Evolutionary conservation across 768 basidiomycete genomes (phyloP).

Genomic region (Phylloporus arenicola): DNA sequence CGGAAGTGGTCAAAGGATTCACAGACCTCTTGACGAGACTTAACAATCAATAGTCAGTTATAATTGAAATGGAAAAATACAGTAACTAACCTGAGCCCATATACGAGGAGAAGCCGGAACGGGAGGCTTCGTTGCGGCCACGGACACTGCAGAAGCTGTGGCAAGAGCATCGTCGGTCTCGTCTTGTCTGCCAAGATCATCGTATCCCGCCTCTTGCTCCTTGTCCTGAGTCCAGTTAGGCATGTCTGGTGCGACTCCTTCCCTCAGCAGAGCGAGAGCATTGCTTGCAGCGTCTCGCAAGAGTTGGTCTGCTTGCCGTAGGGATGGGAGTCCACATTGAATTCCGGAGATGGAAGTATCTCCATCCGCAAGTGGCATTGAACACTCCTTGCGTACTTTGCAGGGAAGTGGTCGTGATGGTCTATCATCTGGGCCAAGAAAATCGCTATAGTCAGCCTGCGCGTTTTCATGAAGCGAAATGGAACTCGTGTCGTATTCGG

Average conservation of each 20-base stretch:
- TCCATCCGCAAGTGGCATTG: background rate
- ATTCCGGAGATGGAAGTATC: background rate
- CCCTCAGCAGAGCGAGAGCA: constrained; percentile 5
- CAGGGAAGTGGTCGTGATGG: constrained; percentile 20
- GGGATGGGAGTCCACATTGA: constrained; percentile 2
- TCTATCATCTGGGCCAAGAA: constrained; percentile 16
- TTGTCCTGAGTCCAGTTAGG: constrained; percentile 25
- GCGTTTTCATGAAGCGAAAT: background rate
- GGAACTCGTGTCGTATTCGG: constrained; percentile 13
- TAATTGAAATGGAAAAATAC: background rate
- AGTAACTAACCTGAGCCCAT: constrained; percentile 39
- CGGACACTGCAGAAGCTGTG: background rate
- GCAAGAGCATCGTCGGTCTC: constrained; percentile 9
- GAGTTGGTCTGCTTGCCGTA: constrained; percentile 15
- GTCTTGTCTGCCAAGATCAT: constrained; percentile 4
- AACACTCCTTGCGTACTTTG: constrained; percentile 6
- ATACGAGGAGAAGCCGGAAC: constrained; percentile 33
- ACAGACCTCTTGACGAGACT: constrained; percentile 84
- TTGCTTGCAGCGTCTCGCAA: constrained; percentile 17
- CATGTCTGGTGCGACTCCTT: constrained; percentile 4
- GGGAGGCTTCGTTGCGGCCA: constrained; percentile 16
- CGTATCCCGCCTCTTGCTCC: constrained; percentile 15
- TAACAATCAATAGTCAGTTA: constrained; percentile 1
- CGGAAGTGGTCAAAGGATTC: constrained; percentile 65
- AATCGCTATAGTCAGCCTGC: constrained; percentile 3